These are phyloP conservation scores for Debaryomyces tyrocola DNA, from an alignment of 805 yeast genomes.

Conservation along the genomic window DNA sequence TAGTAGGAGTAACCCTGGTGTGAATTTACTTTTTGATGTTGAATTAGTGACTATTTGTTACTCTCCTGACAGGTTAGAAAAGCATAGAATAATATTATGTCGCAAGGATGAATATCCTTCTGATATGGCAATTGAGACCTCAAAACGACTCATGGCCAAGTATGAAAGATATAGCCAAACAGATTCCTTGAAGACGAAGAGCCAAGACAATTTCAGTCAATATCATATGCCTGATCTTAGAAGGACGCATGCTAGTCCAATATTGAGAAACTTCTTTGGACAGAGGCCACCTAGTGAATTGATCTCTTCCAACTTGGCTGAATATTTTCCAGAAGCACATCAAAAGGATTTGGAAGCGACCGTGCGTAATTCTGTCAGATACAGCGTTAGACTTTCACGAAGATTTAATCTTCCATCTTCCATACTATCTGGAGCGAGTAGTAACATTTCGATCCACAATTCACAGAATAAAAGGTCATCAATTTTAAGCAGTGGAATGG, in stretches of 20 bases:
- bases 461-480: slow-evolving; percentile 11
- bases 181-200: slow-evolving; percentile 8
- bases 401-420: slow-evolving; percentile 26
- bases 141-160: slow-evolving; percentile 45
- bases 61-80: slow-evolving; percentile 68
- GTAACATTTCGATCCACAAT: not conserved
- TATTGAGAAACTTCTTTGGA: slow-evolving; percentile 60
- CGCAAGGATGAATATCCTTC: slow-evolving; percentile 65
- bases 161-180: slow-evolving; percentile 24
- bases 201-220: slow-evolving; percentile 19
- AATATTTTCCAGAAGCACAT: slow-evolving; percentile 86
- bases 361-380: slow-evolving; percentile 77
- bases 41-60: slow-evolving; percentile 83
- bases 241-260: slow-evolving; percentile 7
- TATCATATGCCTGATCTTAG: slow-evolving; percentile 22
- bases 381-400: slow-evolving; percentile 63
- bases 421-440: slow-evolving; percentile 11
- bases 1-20: slow-evolving; percentile 6
- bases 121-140: slow-evolving; percentile 54
- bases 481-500: slow-evolving; percentile 10
- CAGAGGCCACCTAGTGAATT: slow-evolving; percentile 93
- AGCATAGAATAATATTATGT: slow-evolving; percentile 69
- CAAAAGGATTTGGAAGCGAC: slow-evolving; percentile 73
- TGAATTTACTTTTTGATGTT: slow-evolving; percentile 63
- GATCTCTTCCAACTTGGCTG: slow-evolving; percentile 84